These are phyloP conservation scores for Cinnamomum chago DNA, from an alignment of 164 flowering plant genomes.

Conservation along the genomic window DNA sequence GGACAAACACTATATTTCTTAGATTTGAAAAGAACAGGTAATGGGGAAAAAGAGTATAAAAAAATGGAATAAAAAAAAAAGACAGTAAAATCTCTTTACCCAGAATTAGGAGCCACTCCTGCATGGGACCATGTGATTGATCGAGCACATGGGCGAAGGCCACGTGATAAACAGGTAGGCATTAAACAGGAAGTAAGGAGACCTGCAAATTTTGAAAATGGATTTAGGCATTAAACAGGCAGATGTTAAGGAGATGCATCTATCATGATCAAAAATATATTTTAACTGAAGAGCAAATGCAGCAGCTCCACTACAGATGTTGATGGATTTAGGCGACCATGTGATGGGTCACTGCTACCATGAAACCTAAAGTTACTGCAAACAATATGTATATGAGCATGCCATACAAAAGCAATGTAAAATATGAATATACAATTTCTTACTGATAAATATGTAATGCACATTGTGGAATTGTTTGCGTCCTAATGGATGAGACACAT, in stretches of 20 bases:
- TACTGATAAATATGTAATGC: no score
- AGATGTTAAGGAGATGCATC: no score
- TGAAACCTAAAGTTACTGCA: no score
- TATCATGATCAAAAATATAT: no score
- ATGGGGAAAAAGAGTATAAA: not conserved
- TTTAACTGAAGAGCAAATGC: not conserved
- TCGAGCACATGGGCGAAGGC: constrained; percentile 58
- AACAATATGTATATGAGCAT: no score
- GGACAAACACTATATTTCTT: not conserved
- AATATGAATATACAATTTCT: no score
- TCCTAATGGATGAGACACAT: no score
- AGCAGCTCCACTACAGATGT: not conserved
- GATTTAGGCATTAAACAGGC: no score
- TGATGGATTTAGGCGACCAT: not conserved
- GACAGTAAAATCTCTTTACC: constrained; percentile 33
- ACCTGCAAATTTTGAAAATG: constrained; percentile 32
- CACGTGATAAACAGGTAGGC: constrained; percentile 54
- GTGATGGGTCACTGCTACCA: not conserved
- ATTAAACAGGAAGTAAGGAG: constrained; percentile 49
- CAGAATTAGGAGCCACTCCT: constrained; percentile 77
- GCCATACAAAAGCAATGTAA: no score
- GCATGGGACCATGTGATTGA: constrained; percentile 89
- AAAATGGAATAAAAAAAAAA: not conserved
- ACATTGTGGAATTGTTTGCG: no score
- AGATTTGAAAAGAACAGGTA: not conserved